phyloP scores from a whole-genome alignment of 257 asterid species.

The Nicotiana paniculata region DNA sequence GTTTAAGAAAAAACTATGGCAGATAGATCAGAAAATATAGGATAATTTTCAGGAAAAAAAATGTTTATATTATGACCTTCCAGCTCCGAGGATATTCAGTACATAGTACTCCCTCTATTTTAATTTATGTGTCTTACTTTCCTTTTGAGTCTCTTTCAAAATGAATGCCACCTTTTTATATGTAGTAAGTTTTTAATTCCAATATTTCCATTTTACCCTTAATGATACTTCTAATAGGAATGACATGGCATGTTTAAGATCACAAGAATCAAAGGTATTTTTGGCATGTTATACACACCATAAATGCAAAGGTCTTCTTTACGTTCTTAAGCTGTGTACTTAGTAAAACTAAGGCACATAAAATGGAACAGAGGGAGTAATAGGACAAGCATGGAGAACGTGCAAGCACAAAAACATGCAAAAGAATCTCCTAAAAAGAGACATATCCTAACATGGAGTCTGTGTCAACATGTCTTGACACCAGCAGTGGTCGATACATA shows the following conservation, averaged over 20 bases:
- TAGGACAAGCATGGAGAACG: neutral
- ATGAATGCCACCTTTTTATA: neutral
- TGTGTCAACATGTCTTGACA: neutral
- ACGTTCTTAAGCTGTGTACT: neutral
- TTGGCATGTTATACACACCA: neutral
- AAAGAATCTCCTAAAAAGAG: neutral
- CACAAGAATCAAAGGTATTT: neutral
- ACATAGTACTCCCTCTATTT: neutral
- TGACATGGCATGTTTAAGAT: neutral
- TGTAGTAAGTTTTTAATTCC: neutral
- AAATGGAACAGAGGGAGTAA: neutral
- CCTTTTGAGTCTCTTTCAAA: neutral
- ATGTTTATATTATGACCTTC: neutral
- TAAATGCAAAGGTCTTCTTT: neutral
- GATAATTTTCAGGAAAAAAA: neutral
- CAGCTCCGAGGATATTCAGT: neutral
- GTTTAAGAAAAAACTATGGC: neutral
- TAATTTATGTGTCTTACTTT: neutral
- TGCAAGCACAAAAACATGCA: neutral
- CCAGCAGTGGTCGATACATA: neutral
- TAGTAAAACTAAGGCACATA: neutral
- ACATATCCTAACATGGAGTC: neutral
- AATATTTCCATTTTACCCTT: neutral
- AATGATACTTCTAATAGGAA: neutral
- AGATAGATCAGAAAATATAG: conserved; percentile 1